phyloP scores from a whole-genome alignment of 768 basidiomycete genomes.

The Piloderma croceum region DNA sequence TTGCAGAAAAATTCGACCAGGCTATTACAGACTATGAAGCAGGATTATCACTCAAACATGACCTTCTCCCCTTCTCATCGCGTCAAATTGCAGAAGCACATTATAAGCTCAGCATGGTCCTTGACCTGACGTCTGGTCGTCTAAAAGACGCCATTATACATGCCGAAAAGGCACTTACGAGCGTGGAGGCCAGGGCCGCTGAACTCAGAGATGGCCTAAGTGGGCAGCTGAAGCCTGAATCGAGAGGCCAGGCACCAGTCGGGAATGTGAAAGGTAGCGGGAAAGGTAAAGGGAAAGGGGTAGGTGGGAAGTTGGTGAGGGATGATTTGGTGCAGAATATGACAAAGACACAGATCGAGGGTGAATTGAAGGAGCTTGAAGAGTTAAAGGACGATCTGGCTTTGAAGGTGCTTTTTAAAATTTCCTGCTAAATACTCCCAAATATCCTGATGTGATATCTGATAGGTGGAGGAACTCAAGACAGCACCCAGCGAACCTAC shows the following conservation, averaged over 20 bases:
- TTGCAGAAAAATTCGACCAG: slow-evolving; percentile 90
- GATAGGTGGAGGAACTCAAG: slow-evolving; percentile 89
- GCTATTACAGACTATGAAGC: slow-evolving; percentile 84
- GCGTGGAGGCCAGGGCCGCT: slow-evolving; percentile 64
- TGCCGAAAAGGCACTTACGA: slow-evolving; percentile 73
- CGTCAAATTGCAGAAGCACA: slow-evolving; percentile 92
- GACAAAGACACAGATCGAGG: slow-evolving; percentile 67
- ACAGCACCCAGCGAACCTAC: slow-evolving; percentile 60
- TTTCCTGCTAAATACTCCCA: neutral
- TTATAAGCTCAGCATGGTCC: slow-evolving; percentile 89
- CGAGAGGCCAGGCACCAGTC: slow-evolving; percentile 28
- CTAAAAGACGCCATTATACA: slow-evolving; percentile 78
- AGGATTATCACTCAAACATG: slow-evolving; percentile 65
- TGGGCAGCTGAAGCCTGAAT: slow-evolving; percentile 25
- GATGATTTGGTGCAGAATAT: slow-evolving; percentile 60
- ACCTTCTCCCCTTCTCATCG: slow-evolving; percentile 78
- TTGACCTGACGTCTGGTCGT: slow-evolving; percentile 83
- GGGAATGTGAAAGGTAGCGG: slow-evolving; percentile 45
- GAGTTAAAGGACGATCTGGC: slow-evolving; percentile 77
- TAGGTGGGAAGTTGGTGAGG: slow-evolving; percentile 28
- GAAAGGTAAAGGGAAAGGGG: slow-evolving; percentile 63
- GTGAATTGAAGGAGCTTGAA: slow-evolving; percentile 73
- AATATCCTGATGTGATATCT: neutral
- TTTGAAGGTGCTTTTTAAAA: slow-evolving; percentile 52
- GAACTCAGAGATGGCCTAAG: slow-evolving; percentile 47